A percentile compares a stretch with the other conserved stretches of the same genome.
These are phyloP conservation scores for Euphorbia celastroides DNA, from an alignment of 441 rosid genomes.

Conservation along the genomic window DNA sequence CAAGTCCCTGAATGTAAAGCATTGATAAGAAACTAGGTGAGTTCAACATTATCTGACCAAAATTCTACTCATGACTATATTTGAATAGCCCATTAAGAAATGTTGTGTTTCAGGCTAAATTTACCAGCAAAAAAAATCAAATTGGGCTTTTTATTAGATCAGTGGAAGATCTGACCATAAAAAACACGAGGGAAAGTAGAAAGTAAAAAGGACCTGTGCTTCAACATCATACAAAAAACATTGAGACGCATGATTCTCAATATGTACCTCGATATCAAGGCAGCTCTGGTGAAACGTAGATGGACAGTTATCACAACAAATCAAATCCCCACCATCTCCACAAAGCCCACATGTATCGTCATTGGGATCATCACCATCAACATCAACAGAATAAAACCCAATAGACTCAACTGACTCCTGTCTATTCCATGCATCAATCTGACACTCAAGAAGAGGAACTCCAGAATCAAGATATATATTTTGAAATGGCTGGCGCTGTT, in stretches of 20 bases:
- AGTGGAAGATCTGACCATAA: neutral
- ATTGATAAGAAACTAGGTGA: neutral
- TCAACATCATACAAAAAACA: neutral
- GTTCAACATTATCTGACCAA: neutral
- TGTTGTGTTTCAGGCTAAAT: neutral
- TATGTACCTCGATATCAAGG: constrained; percentile 66
- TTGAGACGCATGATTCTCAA: neutral
- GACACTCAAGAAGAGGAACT: constrained; percentile 78
- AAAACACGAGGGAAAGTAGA: neutral
- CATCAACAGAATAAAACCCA: constrained; percentile 51
- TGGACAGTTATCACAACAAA: constrained; percentile 97
- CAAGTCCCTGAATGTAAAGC: neutral
- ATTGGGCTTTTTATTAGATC: neutral
- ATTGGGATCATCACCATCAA: constrained; percentile 83
- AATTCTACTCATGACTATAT: neutral
- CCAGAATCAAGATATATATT: constrained; percentile 89
- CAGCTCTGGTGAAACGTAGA: constrained; percentile 94
- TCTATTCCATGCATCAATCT: constrained; percentile 81
- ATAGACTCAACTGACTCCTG: constrained; percentile 47
- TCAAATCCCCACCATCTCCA: constrained; percentile 97
- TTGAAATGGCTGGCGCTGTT: constrained; percentile 79
- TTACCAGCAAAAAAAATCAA: neutral
- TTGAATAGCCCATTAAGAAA: neutral
- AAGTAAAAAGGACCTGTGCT: neutral
- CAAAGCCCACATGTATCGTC: constrained; percentile 97